A percentile compares a stretch with the other conserved stretches of the same genome.
Evolutionary conservation across 768 basidiomycete species (phyloP).

Genomic region (Tulasnella calospora): DNA sequence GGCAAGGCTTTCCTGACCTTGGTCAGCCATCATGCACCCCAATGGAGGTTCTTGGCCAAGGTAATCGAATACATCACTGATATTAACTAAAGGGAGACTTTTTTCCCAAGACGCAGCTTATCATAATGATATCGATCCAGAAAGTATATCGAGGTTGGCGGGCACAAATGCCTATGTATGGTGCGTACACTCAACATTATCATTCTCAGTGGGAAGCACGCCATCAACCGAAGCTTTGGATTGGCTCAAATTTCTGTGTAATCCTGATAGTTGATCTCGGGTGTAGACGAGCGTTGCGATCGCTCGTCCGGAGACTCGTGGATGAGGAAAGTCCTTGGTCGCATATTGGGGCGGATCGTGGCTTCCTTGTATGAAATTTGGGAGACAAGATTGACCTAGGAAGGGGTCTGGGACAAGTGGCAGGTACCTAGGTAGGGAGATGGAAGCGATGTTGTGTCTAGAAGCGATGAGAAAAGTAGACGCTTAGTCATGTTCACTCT

Average conservation of each 20-base stretch:
- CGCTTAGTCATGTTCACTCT: conserved; percentile 2
- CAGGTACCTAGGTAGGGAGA: too few species aligned
- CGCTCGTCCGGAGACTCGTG: background rate
- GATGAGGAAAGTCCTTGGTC: background rate
- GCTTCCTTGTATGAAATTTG: background rate
- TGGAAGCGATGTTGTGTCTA: background rate
- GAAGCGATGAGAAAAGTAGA: background rate
- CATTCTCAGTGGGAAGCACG: background rate
- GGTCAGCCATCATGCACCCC: background rate
- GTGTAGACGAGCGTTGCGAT: background rate
- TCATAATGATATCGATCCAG: background rate
- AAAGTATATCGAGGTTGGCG: background rate
- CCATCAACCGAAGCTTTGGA: background rate
- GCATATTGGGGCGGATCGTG: background rate
- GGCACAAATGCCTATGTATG: background rate
- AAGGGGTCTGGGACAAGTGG: too few species aligned
- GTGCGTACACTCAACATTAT: background rate
- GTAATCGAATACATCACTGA: background rate
- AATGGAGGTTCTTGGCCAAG: background rate
- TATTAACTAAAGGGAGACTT: background rate
- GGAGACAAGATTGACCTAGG: too few species aligned
- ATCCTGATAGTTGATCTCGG: background rate
- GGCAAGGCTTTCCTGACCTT: background rate
- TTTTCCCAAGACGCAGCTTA: background rate
- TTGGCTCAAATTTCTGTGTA: background rate